phyloP scores from a whole-genome alignment of 2,329 filamentous ascomycete genomes.

The Alternaria gaisen region DNA sequence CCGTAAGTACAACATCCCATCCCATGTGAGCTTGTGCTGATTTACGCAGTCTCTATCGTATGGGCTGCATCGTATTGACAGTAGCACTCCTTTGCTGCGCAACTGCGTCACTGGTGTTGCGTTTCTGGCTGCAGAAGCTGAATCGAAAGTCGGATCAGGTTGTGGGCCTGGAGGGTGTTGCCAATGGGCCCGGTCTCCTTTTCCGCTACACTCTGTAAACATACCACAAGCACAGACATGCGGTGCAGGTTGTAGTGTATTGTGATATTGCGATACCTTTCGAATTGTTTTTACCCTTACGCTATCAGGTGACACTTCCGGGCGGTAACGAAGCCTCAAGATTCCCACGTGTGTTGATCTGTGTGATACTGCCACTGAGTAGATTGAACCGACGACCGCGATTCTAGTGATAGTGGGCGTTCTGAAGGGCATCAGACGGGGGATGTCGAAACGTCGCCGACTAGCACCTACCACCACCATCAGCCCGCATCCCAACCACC shows the following conservation, averaged over 20 bases:
- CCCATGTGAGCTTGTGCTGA: background rate
- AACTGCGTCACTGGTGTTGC: slow-evolving; percentile 19
- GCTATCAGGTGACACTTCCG: background rate
- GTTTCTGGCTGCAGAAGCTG: slow-evolving; percentile 29
- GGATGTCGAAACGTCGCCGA: background rate
- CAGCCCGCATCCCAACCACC: background rate
- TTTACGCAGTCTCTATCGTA: slow-evolving; percentile 21
- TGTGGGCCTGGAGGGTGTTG: slow-evolving; percentile 25
- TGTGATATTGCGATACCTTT: background rate
- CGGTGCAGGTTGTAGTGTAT: background rate
- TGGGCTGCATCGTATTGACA: slow-evolving; percentile 33
- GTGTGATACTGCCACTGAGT: background rate
- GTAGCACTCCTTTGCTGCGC: slow-evolving; percentile 27
- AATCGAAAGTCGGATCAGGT: slow-evolving; percentile 24
- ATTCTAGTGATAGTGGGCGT: background rate
- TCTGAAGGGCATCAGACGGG: background rate
- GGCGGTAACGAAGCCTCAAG: background rate
- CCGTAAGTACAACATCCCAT: slow-evolving; percentile 13
- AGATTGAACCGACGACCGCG: background rate
- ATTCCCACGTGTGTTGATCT: background rate
- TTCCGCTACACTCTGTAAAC: slow-evolving; percentile 21
- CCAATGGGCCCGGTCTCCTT: slow-evolving; percentile 17
- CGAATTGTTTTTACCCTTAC: background rate
- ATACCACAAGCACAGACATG: background rate
- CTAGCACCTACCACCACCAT: background rate